These are phyloP conservation scores for Neurospora crassa DNA, from an alignment of 2,329 filamentous ascomycete genomes.

Conservation along the genomic window DNA sequence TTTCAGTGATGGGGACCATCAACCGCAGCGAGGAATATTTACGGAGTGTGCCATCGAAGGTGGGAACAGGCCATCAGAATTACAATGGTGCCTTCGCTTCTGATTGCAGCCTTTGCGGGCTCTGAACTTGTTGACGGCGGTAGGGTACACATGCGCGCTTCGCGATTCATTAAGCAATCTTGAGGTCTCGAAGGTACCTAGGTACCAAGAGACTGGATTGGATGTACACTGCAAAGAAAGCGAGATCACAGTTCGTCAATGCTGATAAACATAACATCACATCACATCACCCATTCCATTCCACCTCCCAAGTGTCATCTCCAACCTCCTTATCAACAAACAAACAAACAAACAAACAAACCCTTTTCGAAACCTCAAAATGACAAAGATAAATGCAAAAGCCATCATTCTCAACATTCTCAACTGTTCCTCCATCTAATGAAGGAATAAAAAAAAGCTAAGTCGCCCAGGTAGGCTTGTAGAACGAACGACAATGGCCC, in stretches of 20 bases:
- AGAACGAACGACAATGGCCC: background rate
- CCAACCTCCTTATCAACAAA: background rate
- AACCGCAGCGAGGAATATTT: background rate
- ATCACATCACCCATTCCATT: background rate
- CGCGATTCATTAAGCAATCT: background rate
- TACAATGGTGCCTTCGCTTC: no score
- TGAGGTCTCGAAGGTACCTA: background rate
- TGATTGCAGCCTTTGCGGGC: no score
- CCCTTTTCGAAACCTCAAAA: background rate
- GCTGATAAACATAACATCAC: background rate
- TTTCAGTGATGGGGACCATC: background rate
- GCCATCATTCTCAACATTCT: background rate
- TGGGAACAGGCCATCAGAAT: no score
- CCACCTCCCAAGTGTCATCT: background rate
- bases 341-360: background rate
- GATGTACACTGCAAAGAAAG: background rate
- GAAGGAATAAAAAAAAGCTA: background rate
- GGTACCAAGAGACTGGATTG: background rate
- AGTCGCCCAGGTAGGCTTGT: background rate
- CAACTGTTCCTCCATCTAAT: fast-evolving
- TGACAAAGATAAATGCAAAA: background rate
- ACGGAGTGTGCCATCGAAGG: background rate
- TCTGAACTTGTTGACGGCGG: no score
- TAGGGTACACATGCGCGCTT: no score
- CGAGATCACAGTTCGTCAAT: background rate